Evolutionary conservation across 2,329 filamentous ascomycete genomes (phyloP).

Genomic region (Conoideocrella luteorostrata): DNA sequence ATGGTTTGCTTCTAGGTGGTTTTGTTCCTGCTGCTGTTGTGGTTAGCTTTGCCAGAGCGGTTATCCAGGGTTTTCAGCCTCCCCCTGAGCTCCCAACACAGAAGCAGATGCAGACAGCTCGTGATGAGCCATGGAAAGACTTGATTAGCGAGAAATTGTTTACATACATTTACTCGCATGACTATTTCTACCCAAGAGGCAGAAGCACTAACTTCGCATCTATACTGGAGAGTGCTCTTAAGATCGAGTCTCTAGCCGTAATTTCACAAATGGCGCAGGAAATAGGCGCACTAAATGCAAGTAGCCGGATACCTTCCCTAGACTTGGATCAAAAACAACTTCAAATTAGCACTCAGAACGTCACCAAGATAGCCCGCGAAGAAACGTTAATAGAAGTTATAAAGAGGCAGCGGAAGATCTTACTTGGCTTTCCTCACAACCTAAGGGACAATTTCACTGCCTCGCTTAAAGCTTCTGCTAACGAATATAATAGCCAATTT

Average conservation of each 20-base stretch:
- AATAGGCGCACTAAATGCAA: neutral
- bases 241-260: neutral
- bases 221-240: neutral
- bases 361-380: neutral
- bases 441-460: neutral
- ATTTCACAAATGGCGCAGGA: neutral
- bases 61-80: neutral
- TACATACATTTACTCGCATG: neutral
- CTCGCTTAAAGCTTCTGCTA: neutral
- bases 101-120: neutral
- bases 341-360: neutral
- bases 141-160: neutral
- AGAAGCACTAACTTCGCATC: neutral
- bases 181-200: neutral
- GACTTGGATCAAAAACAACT: neutral
- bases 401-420: neutral
- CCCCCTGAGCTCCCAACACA: neutral
- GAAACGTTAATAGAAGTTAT: neutral
- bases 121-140: neutral
- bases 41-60: neutral
- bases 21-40: neutral
- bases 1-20: neutral
- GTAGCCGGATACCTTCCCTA: neutral
- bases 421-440: neutral
- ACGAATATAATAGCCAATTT: neutral